Evolutionary conservation across 345 rosid genomes (phyloP).

Genomic region (Gossypioides kirkii): DNA sequence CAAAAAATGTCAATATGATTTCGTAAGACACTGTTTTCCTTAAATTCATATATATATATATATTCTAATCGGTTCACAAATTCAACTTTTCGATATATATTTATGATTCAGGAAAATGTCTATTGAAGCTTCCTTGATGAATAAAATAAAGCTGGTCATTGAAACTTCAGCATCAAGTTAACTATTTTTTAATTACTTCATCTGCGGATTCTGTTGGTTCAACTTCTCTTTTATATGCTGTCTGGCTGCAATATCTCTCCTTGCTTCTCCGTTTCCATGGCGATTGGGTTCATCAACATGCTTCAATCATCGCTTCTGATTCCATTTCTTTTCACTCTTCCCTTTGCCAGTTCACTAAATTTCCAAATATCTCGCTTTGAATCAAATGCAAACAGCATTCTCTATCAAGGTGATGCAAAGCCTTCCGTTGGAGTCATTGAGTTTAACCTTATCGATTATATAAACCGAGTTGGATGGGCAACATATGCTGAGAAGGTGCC

Average conservation of each 20-base stretch:
- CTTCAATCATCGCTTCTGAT: neutral
- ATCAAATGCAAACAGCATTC: neutral
- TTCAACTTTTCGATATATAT: neutral
- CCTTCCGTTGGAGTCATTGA: slow-evolving; percentile 26
- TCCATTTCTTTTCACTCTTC: slow-evolving; percentile 3
- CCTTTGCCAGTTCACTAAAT: slow-evolving; percentile 9
- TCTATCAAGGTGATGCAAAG: slow-evolving; percentile 33
- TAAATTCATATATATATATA: too few species aligned
- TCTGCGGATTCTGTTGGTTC: neutral
- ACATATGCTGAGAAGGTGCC: slow-evolving; percentile 22
- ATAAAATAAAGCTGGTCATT: neutral
- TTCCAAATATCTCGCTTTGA: slow-evolving; percentile 27
- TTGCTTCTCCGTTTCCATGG: neutral
- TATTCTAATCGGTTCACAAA: too few species aligned
- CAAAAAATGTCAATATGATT: too few species aligned
- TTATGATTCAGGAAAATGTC: neutral
- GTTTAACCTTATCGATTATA: slow-evolving; percentile 19
- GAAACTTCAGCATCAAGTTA: neutral
- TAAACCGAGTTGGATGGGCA: slow-evolving; percentile 31
- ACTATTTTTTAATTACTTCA: neutral
- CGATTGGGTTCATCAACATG: neutral
- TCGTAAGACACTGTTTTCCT: too few species aligned
- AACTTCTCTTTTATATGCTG: too few species aligned
- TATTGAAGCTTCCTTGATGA: neutral
- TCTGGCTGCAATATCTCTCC: neutral